Conservation (phyloP, 2,329 filamentous ascomycete species). For the Leptodontidium sp. region DNA sequence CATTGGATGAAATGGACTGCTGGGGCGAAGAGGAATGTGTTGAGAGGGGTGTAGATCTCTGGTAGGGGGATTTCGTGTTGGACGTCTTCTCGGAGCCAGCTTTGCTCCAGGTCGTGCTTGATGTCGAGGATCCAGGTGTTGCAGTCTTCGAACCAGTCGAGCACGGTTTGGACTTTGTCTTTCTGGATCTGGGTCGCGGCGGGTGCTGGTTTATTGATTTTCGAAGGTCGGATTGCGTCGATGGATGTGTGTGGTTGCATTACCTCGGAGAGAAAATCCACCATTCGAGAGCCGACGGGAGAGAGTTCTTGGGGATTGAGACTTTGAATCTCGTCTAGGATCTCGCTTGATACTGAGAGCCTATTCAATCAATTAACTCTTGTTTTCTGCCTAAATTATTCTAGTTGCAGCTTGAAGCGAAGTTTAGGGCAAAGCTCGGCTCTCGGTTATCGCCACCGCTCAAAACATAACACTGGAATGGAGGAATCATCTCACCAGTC, state of each 20-base stretch:
- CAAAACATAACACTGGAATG: neutral
- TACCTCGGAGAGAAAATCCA: conserved; percentile 19
- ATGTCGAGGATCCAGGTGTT: conserved; percentile 19
- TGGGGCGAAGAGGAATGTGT: conserved; percentile 21
- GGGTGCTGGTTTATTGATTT: neutral
- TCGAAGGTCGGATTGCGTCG: conserved; percentile 7
- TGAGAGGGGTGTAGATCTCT: conserved; percentile 18
- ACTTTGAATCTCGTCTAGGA: conserved; percentile 11
- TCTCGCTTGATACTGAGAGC: conserved; percentile 13
- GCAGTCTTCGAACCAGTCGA: conserved; percentile 25
- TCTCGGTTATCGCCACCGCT: neutral
- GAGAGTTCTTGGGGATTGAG: conserved; percentile 3
- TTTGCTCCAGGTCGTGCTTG: conserved; percentile 15
- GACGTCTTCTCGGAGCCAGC: conserved; percentile 3
- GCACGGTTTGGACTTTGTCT: conserved; percentile 19
- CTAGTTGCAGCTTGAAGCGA: neutral
- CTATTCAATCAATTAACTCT: neutral
- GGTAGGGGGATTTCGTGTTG: neutral
- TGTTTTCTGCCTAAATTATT: neutral
- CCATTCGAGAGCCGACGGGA: conserved; percentile 9
- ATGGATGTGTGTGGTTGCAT: conserved; percentile 16
- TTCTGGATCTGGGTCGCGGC: neutral
- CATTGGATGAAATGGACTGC: conserved; percentile 22
- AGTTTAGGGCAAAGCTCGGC: neutral
- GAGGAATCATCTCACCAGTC: conserved; percentile 4